Base-by-base conservation (phyloP, 257 asterid genomes). In the Ajuga chamaepitys region DNA sequence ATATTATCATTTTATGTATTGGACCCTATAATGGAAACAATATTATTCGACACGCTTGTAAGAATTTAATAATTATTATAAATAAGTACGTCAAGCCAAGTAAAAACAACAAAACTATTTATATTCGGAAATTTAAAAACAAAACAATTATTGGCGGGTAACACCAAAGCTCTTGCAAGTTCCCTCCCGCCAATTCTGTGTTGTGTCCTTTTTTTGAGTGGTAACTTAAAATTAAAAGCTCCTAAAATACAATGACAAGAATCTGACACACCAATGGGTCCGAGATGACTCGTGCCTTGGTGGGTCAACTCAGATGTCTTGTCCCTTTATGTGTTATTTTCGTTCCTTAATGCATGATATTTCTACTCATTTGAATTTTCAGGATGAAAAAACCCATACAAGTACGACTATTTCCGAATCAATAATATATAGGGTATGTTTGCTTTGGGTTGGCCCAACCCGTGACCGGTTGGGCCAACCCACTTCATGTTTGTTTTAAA, bases 91-190 rank as follows among this genome's bases (percentile, higher is more conserved):
- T 30, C 47, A 63, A 17, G 32, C 0, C 7, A 4, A 30, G 34
- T 37, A 20, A 4, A 70, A 38, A 61, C 26, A 40, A 25, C 58
- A 8, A 51, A 28, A 9, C 9, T n/a, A 61, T 48, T 37, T 28
- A 9, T 18, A 14, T 20, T 51, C 30, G n/a, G 58, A 13, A 34
- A 71, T 6, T 71, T 54, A 9, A 45, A 18, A 46, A 35, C 40
- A 46, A n/a, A 47, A 25, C 14, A 64, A 58, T 57, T 34, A 64
- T 72, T 72, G 77, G 77, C 77, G 77, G 72, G 67, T 28, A 72
- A 46, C 62, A 47, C 57, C 14, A 72, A 64, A 62, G 56, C 60
- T 42, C 30, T 37, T 3, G 35, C 67, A 57, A 46, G 37, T 56
- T 37, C 21, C 32, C 70, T 72, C 76, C 76, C 71, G 76, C 76